These are phyloP conservation scores for Tetrahymena borealis DNA, from an alignment of 73 alveolate species.

Conservation along the genomic window DNA sequence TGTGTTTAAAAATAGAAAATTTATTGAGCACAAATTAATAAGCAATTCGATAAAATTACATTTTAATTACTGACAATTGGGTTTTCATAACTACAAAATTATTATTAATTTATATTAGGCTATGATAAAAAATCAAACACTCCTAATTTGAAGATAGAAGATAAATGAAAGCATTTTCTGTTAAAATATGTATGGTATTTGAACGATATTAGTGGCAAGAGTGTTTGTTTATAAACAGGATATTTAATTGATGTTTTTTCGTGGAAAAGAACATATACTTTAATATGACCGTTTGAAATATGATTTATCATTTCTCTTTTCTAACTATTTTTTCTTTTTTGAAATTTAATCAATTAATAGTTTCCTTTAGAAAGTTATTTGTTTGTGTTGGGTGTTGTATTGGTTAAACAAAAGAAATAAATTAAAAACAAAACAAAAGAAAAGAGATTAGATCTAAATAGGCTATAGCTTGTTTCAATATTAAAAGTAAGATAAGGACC, in stretches of 20 bases:
- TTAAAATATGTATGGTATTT: background rate
- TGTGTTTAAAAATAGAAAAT: too few relatives aligned
- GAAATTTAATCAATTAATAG: background rate
- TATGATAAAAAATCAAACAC: too few relatives aligned
- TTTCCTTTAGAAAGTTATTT: background rate
- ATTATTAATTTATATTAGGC: too few relatives aligned
- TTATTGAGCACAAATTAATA: too few relatives aligned
- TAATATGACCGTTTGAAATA: background rate
- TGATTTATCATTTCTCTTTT: background rate
- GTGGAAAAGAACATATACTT: background rate
- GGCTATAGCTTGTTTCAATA: too few relatives aligned
- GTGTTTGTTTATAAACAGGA: too few relatives aligned
- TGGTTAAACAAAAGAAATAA: background rate
- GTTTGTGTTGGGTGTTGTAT: background rate
- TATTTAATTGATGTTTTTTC: background rate
- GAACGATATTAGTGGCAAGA: background rate
- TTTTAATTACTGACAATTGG: too few relatives aligned
- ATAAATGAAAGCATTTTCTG: background rate
- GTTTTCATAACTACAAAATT: too few relatives aligned
- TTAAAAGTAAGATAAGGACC: too few relatives aligned
- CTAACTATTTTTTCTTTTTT: background rate
- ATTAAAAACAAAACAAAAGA: background rate
- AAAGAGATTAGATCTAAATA: background rate
- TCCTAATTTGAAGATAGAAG: background rate
- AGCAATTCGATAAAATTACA: too few relatives aligned